Conservation (phyloP, 116 monocot species). For the Papilionanthe hybrid region DNA sequence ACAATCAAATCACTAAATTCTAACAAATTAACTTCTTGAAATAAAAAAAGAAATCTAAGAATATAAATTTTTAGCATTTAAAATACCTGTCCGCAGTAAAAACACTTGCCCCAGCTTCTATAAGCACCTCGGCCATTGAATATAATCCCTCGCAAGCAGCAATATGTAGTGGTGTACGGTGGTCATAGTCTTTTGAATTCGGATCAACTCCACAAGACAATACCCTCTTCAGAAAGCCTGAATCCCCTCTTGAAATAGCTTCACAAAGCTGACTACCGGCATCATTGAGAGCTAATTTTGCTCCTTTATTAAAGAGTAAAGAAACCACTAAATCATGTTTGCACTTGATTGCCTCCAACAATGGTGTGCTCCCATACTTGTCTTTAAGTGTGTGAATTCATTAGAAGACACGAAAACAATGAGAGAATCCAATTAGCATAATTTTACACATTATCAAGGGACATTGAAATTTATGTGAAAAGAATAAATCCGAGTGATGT, state of each 20-base stretch:
- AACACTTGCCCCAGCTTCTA: conserved; percentile 80
- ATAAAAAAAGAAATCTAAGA: too few species aligned
- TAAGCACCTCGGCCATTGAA: conserved; percentile 60
- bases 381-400: conserved; percentile 33
- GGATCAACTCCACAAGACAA: conserved; percentile 63
- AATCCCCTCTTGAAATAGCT: conserved; percentile 58
- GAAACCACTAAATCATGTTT: conserved; percentile 69
- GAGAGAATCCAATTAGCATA: not conserved
- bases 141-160: conserved; percentile 84
- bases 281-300: conserved; percentile 47
- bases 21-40: too few species aligned
- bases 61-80: not conserved
- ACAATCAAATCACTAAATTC: too few species aligned
- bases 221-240: conserved; percentile 58
- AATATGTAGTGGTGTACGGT: conserved; percentile 77
- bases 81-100: conserved; percentile 62
- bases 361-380: conserved; percentile 83
- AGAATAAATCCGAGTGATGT: not conserved
- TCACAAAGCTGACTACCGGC: conserved; percentile 66
- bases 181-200: conserved; percentile 81
- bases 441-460: not conserved
- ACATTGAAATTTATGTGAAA: not conserved
- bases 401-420: not conserved
- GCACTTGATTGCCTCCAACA: conserved; percentile 69
- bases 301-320: conserved; percentile 55